Evolutionary conservation across 1,139 yeast genomes (phyloP).

Genomic region (Taiozyma sp.): DNA sequence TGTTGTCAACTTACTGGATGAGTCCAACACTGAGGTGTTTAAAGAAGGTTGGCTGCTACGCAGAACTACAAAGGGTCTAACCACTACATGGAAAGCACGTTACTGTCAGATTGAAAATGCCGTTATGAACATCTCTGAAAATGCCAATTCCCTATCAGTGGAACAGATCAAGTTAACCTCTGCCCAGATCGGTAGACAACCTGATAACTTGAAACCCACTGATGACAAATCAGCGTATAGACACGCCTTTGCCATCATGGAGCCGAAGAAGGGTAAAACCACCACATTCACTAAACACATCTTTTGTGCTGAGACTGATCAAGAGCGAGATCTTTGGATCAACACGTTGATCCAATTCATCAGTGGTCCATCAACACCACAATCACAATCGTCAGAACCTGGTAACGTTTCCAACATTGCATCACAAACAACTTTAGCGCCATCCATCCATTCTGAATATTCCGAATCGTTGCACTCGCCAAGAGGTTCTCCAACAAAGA

Average conservation of each 20-base stretch:
- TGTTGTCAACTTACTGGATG: conserved; percentile 59
- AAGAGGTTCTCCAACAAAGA: conserved; percentile 8
- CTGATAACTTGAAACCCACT: conserved; percentile 39
- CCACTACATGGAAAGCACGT: conserved; percentile 61
- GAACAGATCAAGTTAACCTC: conserved; percentile 56
- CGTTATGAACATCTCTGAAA: conserved; percentile 52
- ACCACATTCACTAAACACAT: conserved; percentile 53
- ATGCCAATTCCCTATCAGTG: conserved; percentile 50
- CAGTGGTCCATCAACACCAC: conserved; percentile 11
- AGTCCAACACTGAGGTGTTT: conserved; percentile 47
- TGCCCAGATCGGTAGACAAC: conserved; percentile 62
- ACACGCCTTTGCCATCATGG: conserved; percentile 72
- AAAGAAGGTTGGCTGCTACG: conserved; percentile 70
- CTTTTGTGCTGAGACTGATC: conserved; percentile 78
- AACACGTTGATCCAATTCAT: conserved; percentile 47
- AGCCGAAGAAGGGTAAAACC: conserved; percentile 52
- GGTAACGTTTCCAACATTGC: not conserved
- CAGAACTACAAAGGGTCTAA: conserved; percentile 47
- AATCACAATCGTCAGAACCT: not conserved
- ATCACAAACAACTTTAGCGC: conserved; percentile 2
- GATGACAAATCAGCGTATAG: conserved; percentile 70
- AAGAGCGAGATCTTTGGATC: conserved; percentile 79
- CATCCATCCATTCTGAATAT: not conserved
- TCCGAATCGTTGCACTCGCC: conserved; percentile 6
- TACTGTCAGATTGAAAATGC: conserved; percentile 73